Percentiles rank a stretch among this genome's conserved stretches.
Evolutionary conservation across 352 stramenopile species (phyloP).

Genomic region (Globisporangium radiosum): DNA sequence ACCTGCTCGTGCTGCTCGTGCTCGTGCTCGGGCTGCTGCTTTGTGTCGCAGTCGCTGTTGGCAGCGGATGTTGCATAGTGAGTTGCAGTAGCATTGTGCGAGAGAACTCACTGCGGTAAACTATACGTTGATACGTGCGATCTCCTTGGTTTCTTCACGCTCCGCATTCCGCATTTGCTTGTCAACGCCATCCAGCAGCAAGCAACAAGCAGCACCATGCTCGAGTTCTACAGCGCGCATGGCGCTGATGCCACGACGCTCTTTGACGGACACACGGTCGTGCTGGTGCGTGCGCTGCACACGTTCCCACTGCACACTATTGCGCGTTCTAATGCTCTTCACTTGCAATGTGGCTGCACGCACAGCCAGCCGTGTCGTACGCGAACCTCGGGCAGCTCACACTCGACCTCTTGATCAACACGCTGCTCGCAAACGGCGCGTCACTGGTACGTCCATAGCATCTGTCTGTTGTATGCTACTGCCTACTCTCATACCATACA

Average conservation of each 20-base stretch:
- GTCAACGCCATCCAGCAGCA: too few species aligned
- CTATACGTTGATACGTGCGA: too few species aligned
- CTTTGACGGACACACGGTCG: slow-evolving; percentile 47
- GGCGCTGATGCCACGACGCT: slow-evolving; percentile 10
- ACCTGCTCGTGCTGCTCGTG: not conserved
- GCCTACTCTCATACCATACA: not conserved
- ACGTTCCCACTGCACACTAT: not conserved
- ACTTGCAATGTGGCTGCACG: not conserved
- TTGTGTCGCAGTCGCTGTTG: not conserved
- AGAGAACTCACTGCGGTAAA: too few species aligned
- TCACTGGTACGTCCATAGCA: slow-evolving; percentile 27
- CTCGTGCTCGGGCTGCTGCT: not conserved
- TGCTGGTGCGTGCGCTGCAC: slow-evolving; percentile 32
- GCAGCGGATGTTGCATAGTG: too few species aligned
- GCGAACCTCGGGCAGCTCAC: slow-evolving; percentile 79
- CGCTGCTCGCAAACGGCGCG: slow-evolving; percentile 43
- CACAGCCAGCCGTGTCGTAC: slow-evolving; percentile 72
- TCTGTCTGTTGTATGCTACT: not conserved
- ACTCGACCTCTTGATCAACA: slow-evolving; percentile 74
- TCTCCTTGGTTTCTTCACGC: too few species aligned
- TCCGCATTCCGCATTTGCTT: too few species aligned
- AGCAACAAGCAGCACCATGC: slow-evolving; percentile 3
- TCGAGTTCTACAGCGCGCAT: slow-evolving; percentile 6
- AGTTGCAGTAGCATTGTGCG: too few species aligned
- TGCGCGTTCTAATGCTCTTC: slow-evolving; percentile 1